These are phyloP conservation scores for Globisporangium paroecandrum DNA, from an alignment of 352 stramenopile genomes.

Conservation along the genomic window DNA sequence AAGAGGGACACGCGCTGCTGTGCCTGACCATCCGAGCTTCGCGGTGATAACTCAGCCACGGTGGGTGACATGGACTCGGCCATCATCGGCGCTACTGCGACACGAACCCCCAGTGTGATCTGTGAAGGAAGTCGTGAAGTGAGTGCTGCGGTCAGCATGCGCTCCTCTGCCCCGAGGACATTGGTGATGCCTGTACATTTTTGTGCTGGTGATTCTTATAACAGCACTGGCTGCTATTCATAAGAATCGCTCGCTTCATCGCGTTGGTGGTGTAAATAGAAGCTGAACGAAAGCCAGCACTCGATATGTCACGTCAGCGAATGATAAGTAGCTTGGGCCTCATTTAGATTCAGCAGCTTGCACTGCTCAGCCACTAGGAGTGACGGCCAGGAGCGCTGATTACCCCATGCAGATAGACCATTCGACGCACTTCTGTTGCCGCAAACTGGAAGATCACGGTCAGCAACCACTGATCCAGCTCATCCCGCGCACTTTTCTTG, in stretches of 20 bases:
- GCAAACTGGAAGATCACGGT: constrained; percentile 7
- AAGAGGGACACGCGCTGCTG: background rate
- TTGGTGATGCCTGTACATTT: background rate
- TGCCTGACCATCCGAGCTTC: background rate
- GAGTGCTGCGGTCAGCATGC: background rate
- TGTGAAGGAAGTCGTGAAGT: background rate
- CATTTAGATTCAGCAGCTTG: background rate
- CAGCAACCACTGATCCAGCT: constrained; percentile 4
- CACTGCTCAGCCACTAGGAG: background rate
- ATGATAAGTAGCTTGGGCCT: background rate
- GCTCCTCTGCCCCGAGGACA: background rate
- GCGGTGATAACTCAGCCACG: background rate
- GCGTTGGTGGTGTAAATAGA: background rate
- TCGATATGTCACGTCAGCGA: background rate
- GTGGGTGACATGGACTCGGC: background rate
- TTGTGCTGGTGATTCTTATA: background rate
- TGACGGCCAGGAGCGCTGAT: constrained; percentile 7
- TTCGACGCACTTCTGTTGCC: background rate
- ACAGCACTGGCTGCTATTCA: background rate
- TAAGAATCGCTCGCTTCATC: background rate
- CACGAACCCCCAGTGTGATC: background rate
- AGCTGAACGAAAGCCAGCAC: background rate
- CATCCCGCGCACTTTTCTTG: background rate
- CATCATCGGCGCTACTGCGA: background rate
- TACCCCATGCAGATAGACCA: constrained; percentile 1